These are phyloP conservation scores for Diutina siamensis DNA, from an alignment of 1,139 yeast genomes.

Conservation along the genomic window DNA sequence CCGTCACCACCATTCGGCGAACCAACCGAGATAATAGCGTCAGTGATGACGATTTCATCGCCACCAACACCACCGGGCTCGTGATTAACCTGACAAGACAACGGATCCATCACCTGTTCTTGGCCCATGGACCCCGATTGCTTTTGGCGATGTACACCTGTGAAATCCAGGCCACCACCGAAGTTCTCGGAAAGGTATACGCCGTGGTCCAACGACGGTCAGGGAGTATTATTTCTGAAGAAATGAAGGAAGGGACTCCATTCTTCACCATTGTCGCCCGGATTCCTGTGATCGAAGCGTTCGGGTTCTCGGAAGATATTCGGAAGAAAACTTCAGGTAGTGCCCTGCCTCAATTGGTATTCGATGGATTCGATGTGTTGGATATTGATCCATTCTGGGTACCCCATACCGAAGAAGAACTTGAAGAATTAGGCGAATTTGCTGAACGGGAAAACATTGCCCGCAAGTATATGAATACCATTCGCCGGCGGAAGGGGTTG, in stretches of 20 bases:
- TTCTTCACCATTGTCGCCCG: conserved; percentile 80
- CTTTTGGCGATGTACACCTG: conserved; percentile 89
- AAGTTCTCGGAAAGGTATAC: conserved; percentile 89
- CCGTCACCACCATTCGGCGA: conserved; percentile 34
- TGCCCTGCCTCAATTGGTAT: conserved; percentile 90
- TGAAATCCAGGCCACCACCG: conserved; percentile 91
- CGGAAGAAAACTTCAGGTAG: conserved; percentile 93
- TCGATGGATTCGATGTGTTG: conserved; percentile 75
- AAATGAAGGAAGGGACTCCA: conserved; percentile 96
- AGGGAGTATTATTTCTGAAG: conserved; percentile 80
- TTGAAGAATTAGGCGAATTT: conserved; percentile 84
- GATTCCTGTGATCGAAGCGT: conserved; percentile 91
- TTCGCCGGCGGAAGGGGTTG: conserved; percentile 81
- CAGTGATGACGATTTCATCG: conserved; percentile 19
- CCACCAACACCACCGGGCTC: conserved; percentile 47
- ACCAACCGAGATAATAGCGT: conserved; percentile 13
- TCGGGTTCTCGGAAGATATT: conserved; percentile 93
- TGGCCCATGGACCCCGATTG: conserved; percentile 78
- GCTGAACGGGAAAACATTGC: conserved; percentile 93
- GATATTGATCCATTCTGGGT: conserved; percentile 98
- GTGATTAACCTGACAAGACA: conserved; percentile 67
- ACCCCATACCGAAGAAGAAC: conserved; percentile 95
- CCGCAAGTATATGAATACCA: conserved; percentile 67
- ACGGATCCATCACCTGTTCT: conserved; percentile 54
- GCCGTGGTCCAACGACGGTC: conserved; percentile 86